phyloP scores from a whole-genome alignment of 1,139 yeast genomes.

The Chernovozyma sophiae-reginae region DNA sequence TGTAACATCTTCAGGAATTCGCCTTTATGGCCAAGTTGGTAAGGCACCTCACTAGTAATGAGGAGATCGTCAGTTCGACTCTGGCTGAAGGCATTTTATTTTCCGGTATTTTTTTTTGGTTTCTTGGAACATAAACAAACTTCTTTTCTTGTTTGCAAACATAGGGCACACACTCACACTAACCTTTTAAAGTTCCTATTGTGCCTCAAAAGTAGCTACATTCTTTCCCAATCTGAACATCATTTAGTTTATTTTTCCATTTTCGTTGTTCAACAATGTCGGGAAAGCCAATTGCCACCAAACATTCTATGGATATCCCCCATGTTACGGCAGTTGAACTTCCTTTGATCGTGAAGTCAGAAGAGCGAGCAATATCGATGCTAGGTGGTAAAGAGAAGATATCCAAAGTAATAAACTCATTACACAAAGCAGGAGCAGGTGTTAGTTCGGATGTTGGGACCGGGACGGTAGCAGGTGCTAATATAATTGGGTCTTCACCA shows the following conservation, averaged over 20 bases:
- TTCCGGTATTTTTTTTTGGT: conserved; percentile 4
- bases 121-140: background rate
- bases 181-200: too few species aligned
- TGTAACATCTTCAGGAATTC: too few species aligned
- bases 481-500: background rate
- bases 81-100: conserved; percentile 67
- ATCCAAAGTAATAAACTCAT: conserved; percentile 31
- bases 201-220: too few species aligned
- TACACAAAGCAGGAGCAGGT: conserved; percentile 11
- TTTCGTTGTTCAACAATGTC: conserved; percentile 1
- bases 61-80: conserved; percentile 87
- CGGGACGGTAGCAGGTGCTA: background rate
- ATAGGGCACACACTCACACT: too few species aligned
- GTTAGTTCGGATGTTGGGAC: background rate
- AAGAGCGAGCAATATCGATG: conserved; percentile 61
- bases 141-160: background rate
- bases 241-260: too few species aligned
- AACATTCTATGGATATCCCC: conserved; percentile 67
- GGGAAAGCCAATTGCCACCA: conserved; percentile 32
- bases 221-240: too few species aligned
- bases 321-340: conserved; percentile 73
- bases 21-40: conserved; percentile 11
- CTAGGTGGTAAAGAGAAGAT: conserved; percentile 68
- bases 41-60: conserved; percentile 92
- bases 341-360: conserved; percentile 68